Evolutionary conservation across 2,329 filamentous ascomycete species (phyloP).

Genomic region (Aspergillus ochraceoroseus): DNA sequence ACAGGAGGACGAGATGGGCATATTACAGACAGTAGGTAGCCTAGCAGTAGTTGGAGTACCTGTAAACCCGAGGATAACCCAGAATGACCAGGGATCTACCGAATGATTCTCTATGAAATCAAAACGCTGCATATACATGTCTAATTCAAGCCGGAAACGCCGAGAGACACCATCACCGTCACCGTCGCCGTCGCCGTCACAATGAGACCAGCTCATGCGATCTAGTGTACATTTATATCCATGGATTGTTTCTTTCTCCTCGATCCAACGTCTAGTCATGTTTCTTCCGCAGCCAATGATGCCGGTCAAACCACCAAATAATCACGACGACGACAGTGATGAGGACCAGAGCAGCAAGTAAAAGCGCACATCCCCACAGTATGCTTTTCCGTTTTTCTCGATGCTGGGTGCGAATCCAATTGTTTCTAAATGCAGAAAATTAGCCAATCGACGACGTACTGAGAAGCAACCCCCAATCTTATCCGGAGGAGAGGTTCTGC

Average conservation of each 20-base stretch:
- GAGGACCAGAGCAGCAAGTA: conserved; percentile 33
- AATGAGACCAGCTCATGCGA: conserved; percentile 16
- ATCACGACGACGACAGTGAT: conserved; percentile 36
- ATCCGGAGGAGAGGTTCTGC: conserved; percentile 7
- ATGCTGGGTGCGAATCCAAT: conserved; percentile 51
- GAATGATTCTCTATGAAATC: too few relatives aligned
- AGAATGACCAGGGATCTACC: too few relatives aligned
- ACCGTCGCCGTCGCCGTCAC: not conserved
- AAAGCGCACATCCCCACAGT: conserved; percentile 40
- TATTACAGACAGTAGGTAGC: not conserved
- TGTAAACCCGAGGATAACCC: too few relatives aligned
- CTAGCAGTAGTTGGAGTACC: too few relatives aligned
- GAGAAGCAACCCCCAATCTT: not conserved
- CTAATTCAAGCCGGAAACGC: too few relatives aligned
- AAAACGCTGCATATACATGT: conserved; percentile 11
- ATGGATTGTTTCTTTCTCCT: too few relatives aligned
- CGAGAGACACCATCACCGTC: conserved; percentile 5
- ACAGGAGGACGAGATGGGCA: too few relatives aligned
- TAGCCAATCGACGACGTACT: not conserved
- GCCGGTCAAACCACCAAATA: conserved; percentile 42
- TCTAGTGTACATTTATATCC: too few relatives aligned
- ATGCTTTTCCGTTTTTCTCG: conserved; percentile 48
- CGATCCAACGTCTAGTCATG: not conserved
- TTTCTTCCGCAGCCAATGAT: conserved; percentile 30
- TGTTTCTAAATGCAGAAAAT: conserved; percentile 37